Base-by-base conservation (phyloP, 352 stramenopile species). In the Phytophthora hybrid region DNA sequence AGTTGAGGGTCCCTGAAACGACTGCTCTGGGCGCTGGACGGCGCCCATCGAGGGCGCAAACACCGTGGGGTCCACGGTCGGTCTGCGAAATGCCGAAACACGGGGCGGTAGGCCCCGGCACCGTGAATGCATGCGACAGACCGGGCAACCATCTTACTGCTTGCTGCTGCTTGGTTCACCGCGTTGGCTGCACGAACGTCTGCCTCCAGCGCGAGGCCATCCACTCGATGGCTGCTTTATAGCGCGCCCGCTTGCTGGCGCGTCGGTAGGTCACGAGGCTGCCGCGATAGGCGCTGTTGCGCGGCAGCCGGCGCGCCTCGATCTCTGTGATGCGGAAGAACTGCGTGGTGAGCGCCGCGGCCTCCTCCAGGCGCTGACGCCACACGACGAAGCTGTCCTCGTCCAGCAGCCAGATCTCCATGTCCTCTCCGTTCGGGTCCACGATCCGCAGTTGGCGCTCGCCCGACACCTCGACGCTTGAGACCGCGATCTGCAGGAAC, bases 351-450 rank as follows among this genome's bases (percentile, higher is more conserved):
- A 91, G 79, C 44, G 71, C 68, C 10, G 88, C 73, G 18, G 86
- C 88, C 2, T 92, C 84, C 16, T 93, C 81, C 16, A 95, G 77
- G 4, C 85, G 86, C 19, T 79, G 37, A 6, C 78, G 79, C 88
- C 88, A 93, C 16, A 63, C 34, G 31, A 67, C 26, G 46, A 93
- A 91, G 59, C 74, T 84, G 21, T 80, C 64, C 7, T 75, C 37
- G 63, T 95, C 79, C 59, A 91, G 62, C 53, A 95, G 73, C 74
- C 78, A 95, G 65, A 95, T 86, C 73, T 93, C 88, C 69, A 95
- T 77, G 34, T 89, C 78, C 23, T 93, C 86, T 23, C 84, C 83
- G 70, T 95, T 95, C 26, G 88, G 88, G 64, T 95, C 88, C 5
- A 92, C 76, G 57, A 95, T 52, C 18, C 84, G 83, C 56, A 93